phyloP scores from a whole-genome alignment of 2,329 filamentous ascomycete genomes.

The Ophiostoma himal-ulmi region DNA sequence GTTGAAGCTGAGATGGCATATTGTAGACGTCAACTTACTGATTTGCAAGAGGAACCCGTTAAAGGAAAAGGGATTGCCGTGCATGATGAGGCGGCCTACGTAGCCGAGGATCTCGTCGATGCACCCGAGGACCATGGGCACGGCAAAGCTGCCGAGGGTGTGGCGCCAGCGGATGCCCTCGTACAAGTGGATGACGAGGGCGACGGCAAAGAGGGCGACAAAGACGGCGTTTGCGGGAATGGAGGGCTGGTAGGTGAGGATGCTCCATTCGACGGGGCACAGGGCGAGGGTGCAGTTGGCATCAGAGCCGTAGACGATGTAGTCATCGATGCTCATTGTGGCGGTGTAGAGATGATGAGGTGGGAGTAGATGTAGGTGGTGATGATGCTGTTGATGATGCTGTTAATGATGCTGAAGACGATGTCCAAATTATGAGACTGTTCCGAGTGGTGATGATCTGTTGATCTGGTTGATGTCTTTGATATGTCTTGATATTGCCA shows the following conservation, averaged over 20 bases:
- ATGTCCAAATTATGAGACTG: background rate
- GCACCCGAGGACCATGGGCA: constrained; percentile 51
- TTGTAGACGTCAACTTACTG: constrained; percentile 34
- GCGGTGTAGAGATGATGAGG: background rate
- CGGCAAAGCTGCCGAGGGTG: constrained; percentile 41
- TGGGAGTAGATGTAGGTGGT: background rate
- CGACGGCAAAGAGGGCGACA: constrained; percentile 41
- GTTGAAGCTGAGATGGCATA: too few species aligned
- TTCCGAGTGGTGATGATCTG: too few species aligned
- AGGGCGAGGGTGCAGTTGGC: constrained; percentile 47
- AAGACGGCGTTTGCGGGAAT: constrained; percentile 41
- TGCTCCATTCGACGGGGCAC: constrained; percentile 42
- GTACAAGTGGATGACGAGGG: constrained; percentile 42
- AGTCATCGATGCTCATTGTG: constrained; percentile 16
- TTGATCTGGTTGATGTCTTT: background rate
- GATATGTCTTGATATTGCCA: background rate
- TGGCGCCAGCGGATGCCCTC: constrained; percentile 44
- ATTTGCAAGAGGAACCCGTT: constrained; percentile 61
- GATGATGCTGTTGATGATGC: background rate
- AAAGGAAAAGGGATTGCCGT: constrained; percentile 53
- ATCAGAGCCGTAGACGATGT: constrained; percentile 39
- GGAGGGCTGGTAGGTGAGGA: constrained; percentile 44
- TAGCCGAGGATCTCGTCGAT: constrained; percentile 58
- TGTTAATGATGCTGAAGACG: background rate
- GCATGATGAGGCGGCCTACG: constrained; percentile 51